Conservation (phyloP, 345 rosid genomes). For the Salix exigua region DNA sequence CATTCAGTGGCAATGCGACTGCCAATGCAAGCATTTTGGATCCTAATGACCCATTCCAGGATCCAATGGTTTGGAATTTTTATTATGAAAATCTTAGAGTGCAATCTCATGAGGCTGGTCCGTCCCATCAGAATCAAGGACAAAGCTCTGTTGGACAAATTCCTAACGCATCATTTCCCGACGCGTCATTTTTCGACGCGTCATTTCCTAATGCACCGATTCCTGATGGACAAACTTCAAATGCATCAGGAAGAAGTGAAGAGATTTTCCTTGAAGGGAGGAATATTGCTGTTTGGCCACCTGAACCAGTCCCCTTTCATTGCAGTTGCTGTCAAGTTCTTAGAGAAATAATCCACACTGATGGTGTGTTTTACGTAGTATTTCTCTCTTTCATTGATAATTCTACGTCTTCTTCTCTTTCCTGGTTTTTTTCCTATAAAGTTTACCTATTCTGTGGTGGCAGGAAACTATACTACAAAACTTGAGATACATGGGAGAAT, state of each 20-base stretch:
- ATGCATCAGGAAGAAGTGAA: neutral
- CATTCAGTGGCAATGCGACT: neutral
- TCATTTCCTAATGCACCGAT: neutral
- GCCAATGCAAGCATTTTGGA: neutral
- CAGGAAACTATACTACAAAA: conserved; percentile 36
- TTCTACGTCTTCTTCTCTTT: neutral
- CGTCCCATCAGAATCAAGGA: neutral
- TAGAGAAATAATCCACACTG: conserved; percentile 46
- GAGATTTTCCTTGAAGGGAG: conserved; percentile 1
- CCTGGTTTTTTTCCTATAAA: neutral
- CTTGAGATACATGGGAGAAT: conserved; percentile 60
- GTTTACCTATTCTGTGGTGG: neutral
- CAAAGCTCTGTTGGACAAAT: neutral
- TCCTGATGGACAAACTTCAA: neutral
- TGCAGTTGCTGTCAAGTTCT: conserved; percentile 51
- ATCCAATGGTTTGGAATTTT: conserved; percentile 22
- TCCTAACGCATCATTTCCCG: neutral
- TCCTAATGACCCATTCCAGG: conserved; percentile 16
- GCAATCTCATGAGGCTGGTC: conserved; percentile 10
- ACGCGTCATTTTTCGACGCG: too few relatives aligned
- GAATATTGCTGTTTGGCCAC: conserved; percentile 27
- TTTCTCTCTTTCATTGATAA: neutral
- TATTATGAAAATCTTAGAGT: neutral
- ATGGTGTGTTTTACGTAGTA: conserved; percentile 30
- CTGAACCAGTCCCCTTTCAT: conserved; percentile 21